Percentiles rank a stretch among this genome's conserved stretches.
Conservation (phyloP, 768 basidiomycete genomes). For the Podaxis rugospora region DNA sequence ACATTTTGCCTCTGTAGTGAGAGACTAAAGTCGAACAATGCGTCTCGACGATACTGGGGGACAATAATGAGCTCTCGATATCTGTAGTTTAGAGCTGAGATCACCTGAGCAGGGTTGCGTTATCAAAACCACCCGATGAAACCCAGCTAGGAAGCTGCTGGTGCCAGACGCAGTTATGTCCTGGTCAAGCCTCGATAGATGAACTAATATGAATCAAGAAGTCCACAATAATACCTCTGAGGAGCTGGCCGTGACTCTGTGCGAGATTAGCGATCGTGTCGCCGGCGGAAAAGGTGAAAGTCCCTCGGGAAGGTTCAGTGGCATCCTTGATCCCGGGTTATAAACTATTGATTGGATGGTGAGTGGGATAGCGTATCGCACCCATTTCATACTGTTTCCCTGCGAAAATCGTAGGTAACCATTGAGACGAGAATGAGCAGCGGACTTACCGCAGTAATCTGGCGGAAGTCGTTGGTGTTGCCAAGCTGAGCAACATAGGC, state of each 20-base stretch:
- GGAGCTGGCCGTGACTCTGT: slow-evolving; percentile 38
- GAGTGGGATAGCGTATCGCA: neutral
- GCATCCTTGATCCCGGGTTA: slow-evolving; percentile 30
- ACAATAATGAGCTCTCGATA: neutral
- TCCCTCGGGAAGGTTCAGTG: slow-evolving; percentile 45
- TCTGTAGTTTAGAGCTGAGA: neutral
- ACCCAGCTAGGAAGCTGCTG: slow-evolving; percentile 53
- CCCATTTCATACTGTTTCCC: slow-evolving; percentile 53
- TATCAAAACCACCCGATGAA: slow-evolving; percentile 25
- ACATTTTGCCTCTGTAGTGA: slow-evolving; percentile 53
- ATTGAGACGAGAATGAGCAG: neutral
- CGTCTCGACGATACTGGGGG: slow-evolving; percentile 33
- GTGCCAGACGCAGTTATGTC: slow-evolving; percentile 49
- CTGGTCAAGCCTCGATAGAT: slow-evolving; percentile 14
- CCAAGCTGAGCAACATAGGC: slow-evolving; percentile 34
- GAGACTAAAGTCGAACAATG: slow-evolving; percentile 46
- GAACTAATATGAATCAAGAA: neutral
- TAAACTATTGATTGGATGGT: neutral
- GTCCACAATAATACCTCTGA: slow-evolving; percentile 30
- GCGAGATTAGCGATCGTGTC: slow-evolving; percentile 44
- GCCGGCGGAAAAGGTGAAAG: slow-evolving; percentile 44
- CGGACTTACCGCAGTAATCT: slow-evolving; percentile 37
- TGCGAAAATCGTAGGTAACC: slow-evolving; percentile 4
- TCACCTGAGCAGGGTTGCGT: slow-evolving; percentile 19
- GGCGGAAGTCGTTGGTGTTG: slow-evolving; percentile 34